Base-by-base conservation (phyloP, 495 filamentous ascomycete genomes). In the Neurospora terricola region DNA sequence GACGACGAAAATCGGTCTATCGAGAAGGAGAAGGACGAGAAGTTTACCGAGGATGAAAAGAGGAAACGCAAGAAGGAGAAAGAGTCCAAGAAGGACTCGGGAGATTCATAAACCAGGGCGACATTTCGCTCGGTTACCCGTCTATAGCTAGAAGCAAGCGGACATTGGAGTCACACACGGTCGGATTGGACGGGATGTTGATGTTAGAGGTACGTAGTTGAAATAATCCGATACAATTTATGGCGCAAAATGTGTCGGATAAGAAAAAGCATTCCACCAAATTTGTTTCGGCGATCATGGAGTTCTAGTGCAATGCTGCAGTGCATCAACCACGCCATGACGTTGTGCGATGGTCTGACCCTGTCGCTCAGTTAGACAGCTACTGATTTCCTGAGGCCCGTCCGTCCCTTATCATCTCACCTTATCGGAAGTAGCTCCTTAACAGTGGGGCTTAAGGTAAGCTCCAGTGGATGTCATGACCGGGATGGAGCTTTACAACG, bases 41-140 rank as follows among this genome's bases (percentile, higher is more conserved):
- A 86, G 21, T 81, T 79, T 37, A 84, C 85, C 11, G 81, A 84
- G 70, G 82, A 86, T 68, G 79, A 85, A 9, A 80, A 86, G 23
- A 83, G 86, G 27, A 78, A 82, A 72, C 77, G 75, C 71, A 74
- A 79, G 71, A 80, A 79, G 43, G 38, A 74, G 66, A 36, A 72
- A 36, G 48, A 39, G 27, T 30, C 54, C 12, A 62, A 34, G 37
- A 16, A 69, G 71, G 54, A 59, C 42, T 72, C 39, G 18, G 69
- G 62, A 16, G 37, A 69, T 27, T 27, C 27, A 62, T 62, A 8
- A 62, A 62, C 14, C 69, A 39, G 16, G 36, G n/a, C 3, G 48
- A 23, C 14, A 14, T 23, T 38, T 69, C 6, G 16, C 10, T 34
- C 16, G 27, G 11, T 37, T 16, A 69, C 62, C 59, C 14, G 62